phyloP scores from a whole-genome alignment of 176 grass and related monocot genomes.

The Ensete glaucum region DNA sequence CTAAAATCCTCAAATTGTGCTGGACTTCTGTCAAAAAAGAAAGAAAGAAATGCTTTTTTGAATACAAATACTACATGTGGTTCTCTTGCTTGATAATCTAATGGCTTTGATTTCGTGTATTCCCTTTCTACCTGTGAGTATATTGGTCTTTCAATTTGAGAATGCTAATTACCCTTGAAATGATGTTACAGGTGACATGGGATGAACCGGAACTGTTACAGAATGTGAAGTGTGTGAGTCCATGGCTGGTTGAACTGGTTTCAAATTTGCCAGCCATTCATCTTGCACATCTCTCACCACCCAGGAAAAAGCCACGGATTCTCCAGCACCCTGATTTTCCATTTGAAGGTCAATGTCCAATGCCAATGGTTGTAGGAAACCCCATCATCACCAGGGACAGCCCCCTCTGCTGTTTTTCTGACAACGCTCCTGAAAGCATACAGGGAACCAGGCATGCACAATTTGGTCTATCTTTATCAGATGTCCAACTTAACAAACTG shows the following conservation, averaged over 20 bases:
- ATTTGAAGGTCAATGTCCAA: slow-evolving; percentile 34
- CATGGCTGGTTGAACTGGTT: slow-evolving; percentile 80
- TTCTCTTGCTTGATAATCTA: neutral
- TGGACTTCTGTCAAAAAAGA: too few species aligned
- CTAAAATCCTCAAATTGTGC: too few species aligned
- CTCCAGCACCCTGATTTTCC: slow-evolving; percentile 31
- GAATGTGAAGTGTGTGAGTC: slow-evolving; percentile 84
- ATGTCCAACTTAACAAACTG: slow-evolving; percentile 57
- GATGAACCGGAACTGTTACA: slow-evolving; percentile 90
- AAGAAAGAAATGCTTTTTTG: neutral
- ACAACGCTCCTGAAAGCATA: slow-evolving; percentile 75
- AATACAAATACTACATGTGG: neutral
- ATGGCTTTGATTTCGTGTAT: neutral
- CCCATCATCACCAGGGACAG: slow-evolving; percentile 11
- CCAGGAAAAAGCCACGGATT: slow-evolving; percentile 70
- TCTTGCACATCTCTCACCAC: slow-evolving; percentile 52
- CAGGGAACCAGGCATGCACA: slow-evolving; percentile 99
- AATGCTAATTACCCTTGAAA: slow-evolving; percentile 13
- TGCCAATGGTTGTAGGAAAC: slow-evolving; percentile 12
- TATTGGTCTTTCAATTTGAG: neutral
- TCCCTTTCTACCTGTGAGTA: neutral
- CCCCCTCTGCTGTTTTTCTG: slow-evolving; percentile 53
- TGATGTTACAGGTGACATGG: slow-evolving; percentile 58
- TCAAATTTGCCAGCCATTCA: slow-evolving; percentile 70
- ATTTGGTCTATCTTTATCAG: slow-evolving; percentile 56